Base-by-base conservation (phyloP, 1,284 basidiomycete species). In the Microbotryum violaceum region DNA sequence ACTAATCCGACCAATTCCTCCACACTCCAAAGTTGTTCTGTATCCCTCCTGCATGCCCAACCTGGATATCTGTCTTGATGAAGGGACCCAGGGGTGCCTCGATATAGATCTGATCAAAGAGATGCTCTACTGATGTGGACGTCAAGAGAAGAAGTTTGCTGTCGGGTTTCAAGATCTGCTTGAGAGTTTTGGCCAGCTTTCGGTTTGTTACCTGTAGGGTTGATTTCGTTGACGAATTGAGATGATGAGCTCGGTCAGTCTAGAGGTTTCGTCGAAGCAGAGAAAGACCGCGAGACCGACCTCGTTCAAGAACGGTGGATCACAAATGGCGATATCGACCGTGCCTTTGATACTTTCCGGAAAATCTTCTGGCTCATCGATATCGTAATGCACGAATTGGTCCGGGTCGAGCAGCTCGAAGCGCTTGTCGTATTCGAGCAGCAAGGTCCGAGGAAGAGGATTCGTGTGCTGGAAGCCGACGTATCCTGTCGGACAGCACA, bases 401-500 rank as follows among this genome's bases (percentile, higher is more conserved):
- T 60, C 51, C 14, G 65, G 61, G 1, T 59, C 63, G 45, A 75
- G 63, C 1, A 72, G 63, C 20, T 65, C 67, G 66, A 75, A 75
- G 16, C 74, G 65, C 18, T 64, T 63, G 58, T 75, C 74, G 56
- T 73, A 73, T 27, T 48, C 57, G 46, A 75, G 74, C 37, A 74
- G 69, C 6, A 75, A 63, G 5, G 25, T 55, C 1, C 53, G 14
- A n/a, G 57, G 46, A 4, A 69, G 62, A 0, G 71, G 57, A 42
- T 69, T 66, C 37, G 63, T 60, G 64, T 74, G 71, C 18, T 74
- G 73, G 60, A 75, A 74, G 4, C 69, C 73, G 42, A 75, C 72
- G 70, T 70, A 75, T 9, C 69, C 72, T 0, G 74, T 75, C 5
- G 74, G 74, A 27, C 72, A 75, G 59, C 70, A 74, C n/a, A 75